Base-by-base conservation (phyloP, 371 early-diverging fungal genomes). In the Zancudomyces culisetae region DNA sequence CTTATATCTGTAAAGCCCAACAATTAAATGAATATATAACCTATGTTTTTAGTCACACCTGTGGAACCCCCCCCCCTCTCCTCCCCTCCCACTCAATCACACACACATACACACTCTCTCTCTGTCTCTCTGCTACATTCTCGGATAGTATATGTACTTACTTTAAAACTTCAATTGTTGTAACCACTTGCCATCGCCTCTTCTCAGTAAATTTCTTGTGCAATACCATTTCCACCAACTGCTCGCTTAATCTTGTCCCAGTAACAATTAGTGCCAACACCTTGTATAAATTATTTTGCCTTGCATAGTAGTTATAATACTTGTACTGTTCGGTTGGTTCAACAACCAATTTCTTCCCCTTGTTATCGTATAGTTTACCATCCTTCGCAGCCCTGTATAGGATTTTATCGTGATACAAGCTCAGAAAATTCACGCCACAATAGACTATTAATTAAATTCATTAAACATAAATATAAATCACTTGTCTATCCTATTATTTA, bases 391-490 rank as follows among this genome's bases (percentile, higher is more conserved):
- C 86, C 45, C 69, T 67, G 39, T 73, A 70, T 52, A 92, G 70
- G 49, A 92, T 80, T 12, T 79, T 71, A 65, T 91, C 93, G 66
- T 91, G 90, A 68, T 87, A 87, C 22, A 87, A 66, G 45, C 85
- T 82, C 20, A 90, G 61, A 27, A 91, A 62, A 62, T 84, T 87
- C 22, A 90, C 69, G 0, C 76, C 65, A 12, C 90, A 79, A 71
- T 79, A 88, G 19, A 92, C 85, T 85, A 56, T 19, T 21, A 12
- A 12, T 12, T 24, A 39, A 45, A 10, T 13, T 13, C n/a, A 13
- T 40, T 40, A 10, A 40, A 40, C 10, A 40, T 40, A 13, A 40
- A n/a, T 13, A 10, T 40, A 40, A 10, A 40, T 40, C 40, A 13
- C n/a, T 40, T 10, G n/a, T n/a, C n/a, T n/a, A n/a, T n/a, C n/a